These are phyloP conservation scores for Petunia secreta DNA, from an alignment of 257 asterid species.

Conservation along the genomic window DNA sequence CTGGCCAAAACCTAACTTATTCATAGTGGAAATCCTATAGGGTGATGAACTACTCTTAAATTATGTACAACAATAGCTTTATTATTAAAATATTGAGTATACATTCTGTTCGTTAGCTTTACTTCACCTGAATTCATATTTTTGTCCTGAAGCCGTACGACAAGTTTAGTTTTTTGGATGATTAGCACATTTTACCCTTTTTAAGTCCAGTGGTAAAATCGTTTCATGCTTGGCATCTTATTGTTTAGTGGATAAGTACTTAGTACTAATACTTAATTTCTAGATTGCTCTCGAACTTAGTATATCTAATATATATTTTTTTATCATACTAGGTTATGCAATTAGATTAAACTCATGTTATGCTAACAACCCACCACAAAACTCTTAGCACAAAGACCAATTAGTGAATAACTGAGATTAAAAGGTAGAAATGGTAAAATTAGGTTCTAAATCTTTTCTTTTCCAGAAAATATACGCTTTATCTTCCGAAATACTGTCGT, in stretches of 20 bases:
- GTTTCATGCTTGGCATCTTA: neutral
- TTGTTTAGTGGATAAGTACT: neutral
- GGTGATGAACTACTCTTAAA: conserved; percentile 28
- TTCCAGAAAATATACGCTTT: neutral
- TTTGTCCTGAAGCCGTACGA: neutral
- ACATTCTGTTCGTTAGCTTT: neutral
- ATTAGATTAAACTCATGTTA: neutral
- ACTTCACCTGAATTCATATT: too few relatives aligned
- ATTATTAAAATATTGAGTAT: neutral
- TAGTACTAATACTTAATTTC: neutral
- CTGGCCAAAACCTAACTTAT: conserved; percentile 38
- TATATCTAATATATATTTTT: neutral
- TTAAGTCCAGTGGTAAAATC: neutral
- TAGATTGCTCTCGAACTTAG: neutral
- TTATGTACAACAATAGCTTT: neutral
- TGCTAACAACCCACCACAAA: conserved; percentile 5
- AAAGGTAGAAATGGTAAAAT: neutral
- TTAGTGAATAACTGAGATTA: conserved; percentile 1
- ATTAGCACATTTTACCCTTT: neutral
- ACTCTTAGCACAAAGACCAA: neutral
- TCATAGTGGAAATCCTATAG: conserved; percentile 36
- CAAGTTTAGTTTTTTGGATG: neutral
- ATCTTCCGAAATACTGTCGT: neutral
- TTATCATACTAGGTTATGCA: conserved; percentile 1
- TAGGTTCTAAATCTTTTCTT: neutral